Percentiles rank a stretch among this genome's conserved stretches.
phyloP scores from a whole-genome alignment of 2,329 filamentous ascomycete genomes.

The Fusarium secorum region DNA sequence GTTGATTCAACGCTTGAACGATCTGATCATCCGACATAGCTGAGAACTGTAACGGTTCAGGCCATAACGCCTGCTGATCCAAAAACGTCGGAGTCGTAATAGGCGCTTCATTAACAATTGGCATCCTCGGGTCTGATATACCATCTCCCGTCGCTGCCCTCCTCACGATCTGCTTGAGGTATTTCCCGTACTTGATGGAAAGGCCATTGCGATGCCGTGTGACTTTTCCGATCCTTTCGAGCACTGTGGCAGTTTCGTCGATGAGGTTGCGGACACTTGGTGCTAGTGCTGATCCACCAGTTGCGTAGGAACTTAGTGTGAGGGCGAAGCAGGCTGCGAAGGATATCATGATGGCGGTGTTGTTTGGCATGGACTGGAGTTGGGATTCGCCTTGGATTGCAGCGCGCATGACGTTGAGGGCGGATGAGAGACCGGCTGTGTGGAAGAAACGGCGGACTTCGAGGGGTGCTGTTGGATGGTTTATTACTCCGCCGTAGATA shows the following conservation, averaged over 20 bases:
- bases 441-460: slow-evolving; percentile 78
- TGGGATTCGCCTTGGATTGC: slow-evolving; percentile 75
- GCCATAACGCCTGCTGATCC: slow-evolving; percentile 49
- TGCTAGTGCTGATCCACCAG: slow-evolving; percentile 64
- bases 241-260: slow-evolving; percentile 71
- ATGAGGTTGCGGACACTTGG: slow-evolving; percentile 71
- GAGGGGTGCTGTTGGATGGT: slow-evolving; percentile 73
- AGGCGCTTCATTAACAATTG: slow-evolving; percentile 21
- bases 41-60: slow-evolving; percentile 67
- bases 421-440: slow-evolving; percentile 73
- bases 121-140: slow-evolving; percentile 26
- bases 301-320: slow-evolving; percentile 67
- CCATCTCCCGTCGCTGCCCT: slow-evolving; percentile 44
- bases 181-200: slow-evolving; percentile 60
- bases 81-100: slow-evolving; percentile 41
- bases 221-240: slow-evolving; percentile 72
- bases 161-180: slow-evolving; percentile 54
- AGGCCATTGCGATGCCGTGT: slow-evolving; percentile 73
- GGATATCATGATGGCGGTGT: slow-evolving; percentile 80
- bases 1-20: slow-evolving; percentile 69
- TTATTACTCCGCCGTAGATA: slow-evolving; percentile 78
- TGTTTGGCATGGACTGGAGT: slow-evolving; percentile 79
- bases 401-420: slow-evolving; percentile 76
- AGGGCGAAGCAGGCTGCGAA: slow-evolving; percentile 75
- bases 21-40: slow-evolving; percentile 76